Evolutionary conservation across 495 filamentous ascomycete genomes (phyloP), one percentile per base, ranked within the genome.

Genomic region (Trichocladium uniseriatum): DNA sequence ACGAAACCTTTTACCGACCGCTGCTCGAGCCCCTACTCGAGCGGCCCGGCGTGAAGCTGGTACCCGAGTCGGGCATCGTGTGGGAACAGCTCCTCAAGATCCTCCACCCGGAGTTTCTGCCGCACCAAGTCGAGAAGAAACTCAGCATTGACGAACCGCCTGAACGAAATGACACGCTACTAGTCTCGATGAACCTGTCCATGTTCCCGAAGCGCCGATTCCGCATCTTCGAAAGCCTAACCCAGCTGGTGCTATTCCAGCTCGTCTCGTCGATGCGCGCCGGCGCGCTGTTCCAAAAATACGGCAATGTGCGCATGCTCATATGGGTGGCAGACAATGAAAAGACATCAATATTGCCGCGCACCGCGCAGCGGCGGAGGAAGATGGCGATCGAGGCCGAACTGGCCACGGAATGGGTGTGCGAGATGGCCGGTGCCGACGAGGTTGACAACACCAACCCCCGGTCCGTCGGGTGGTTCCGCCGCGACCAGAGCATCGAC

Each of bases 251-350:
- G 1, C 35, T 78, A 2, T 67, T 69, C 50, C 65, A 81, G 58
- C 58, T 82, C 43, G 60, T 79, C 28, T 45, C 51, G 13, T 55
- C 69, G 19, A 67, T 77, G 38, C 65, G 70, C 42, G 48, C 54
- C 4, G 55, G 64, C 15, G 50, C 58, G 2, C 59, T 76, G 15
- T 78, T 83, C 45, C 81, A 86, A 38, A 67, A 59, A 16, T 81
- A 80, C 52, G 82, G 89, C 8, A 74, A 77, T 6, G 81, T 91
- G 7, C 78, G 88, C 43, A 78, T 90, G 67, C 67, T 95, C 3
- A 53, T 85, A 22, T 83, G 84, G 76, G 41, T 77, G 5, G 59
- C 66, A 0, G 60, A 76, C 27, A 52, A 63, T 0, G 82, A 86
- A 19, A 76, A 71, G 39, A 35, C 75, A 6, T 31, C 82, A 4